Evolutionary conservation across 441 rosid species (phyloP), one percentile per base, ranked within the genome.

Genomic region (Jatropha podagrica): DNA sequence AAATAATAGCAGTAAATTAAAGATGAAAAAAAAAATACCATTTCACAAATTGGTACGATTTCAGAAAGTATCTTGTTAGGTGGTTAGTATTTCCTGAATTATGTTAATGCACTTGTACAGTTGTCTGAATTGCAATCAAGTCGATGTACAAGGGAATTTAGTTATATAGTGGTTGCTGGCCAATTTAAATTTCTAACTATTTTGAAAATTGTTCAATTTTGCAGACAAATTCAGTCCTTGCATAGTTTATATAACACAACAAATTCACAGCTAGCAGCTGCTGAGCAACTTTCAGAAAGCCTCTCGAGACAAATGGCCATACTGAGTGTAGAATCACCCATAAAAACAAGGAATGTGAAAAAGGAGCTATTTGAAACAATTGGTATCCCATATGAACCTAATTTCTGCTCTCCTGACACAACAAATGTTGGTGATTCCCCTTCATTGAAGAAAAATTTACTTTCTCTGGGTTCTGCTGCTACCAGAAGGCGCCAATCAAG

Each of bases 281-380:
- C 98, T 23, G 92, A 94, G 80, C 91, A 89, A 79, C 98, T 96
- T 73, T 92, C 97, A 75, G 96, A 87, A 62, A 79, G 88, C 72
- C 98, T 96, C 51, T 88, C 97, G 51, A 88, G 90, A 80, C 98
- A 94, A 84, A 92, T 95, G 98, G 86, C 84, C 74, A 55, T 81
- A 66, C 79, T 95, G 87, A 88, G 88, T 76, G 74, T 94, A 66
- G 89, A 90, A 44, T 92, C 97, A 64, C 92, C 93, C 23, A 80
- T 82, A 38, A 91, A 87, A 80, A 81, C 78, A 79, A 88, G 85
- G 77, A 92, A 86, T 73, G 84, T 90, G 26, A 94, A 87, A 85
- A 87, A 86, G 85, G 98, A 92, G 86, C 83, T 96, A 71, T 94
- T 96, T 81, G 97, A 94, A 76, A 86, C 91, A 59, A 92, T 94